These are phyloP conservation scores for Pseudocercospora cruenta DNA, from an alignment of 2,329 filamentous ascomycete species.

Conservation along the genomic window DNA sequence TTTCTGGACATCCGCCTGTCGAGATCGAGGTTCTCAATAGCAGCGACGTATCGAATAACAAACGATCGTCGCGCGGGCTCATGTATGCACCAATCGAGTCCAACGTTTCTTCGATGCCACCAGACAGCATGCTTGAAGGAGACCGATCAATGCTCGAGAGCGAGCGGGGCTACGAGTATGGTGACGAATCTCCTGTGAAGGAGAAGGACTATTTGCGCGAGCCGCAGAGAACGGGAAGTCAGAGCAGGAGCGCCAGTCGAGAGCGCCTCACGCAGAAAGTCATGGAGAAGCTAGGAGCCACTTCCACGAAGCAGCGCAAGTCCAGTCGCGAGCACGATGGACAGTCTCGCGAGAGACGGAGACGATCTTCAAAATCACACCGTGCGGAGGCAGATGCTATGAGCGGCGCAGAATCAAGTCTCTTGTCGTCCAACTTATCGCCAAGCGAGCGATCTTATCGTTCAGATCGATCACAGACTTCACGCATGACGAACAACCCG, in stretches of 20 bases:
- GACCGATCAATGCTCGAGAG: slow-evolving; percentile 55
- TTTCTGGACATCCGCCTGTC: slow-evolving; percentile 70
- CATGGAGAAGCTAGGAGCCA: slow-evolving; percentile 66
- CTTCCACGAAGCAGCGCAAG: slow-evolving; percentile 48
- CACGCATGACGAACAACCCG: slow-evolving; percentile 90
- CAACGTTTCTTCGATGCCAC: slow-evolving; percentile 82
- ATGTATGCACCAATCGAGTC: slow-evolving; percentile 71
- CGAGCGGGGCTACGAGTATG: slow-evolving; percentile 37
- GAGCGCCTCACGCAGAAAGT: slow-evolving; percentile 70
- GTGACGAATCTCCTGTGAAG: slow-evolving; percentile 41
- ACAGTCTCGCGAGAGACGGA: slow-evolving; percentile 35
- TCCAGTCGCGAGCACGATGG: slow-evolving; percentile 39
- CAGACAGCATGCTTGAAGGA: slow-evolving; percentile 70
- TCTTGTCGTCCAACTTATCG: slow-evolving; percentile 61
- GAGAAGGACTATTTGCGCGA: slow-evolving; percentile 54
- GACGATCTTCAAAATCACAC: slow-evolving; percentile 50
- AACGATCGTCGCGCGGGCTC: slow-evolving; percentile 57
- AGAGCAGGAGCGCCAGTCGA: slow-evolving; percentile 67
- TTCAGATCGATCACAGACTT: slow-evolving; percentile 61
- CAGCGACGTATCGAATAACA: slow-evolving; percentile 67
- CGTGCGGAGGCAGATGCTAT: slow-evolving; percentile 56
- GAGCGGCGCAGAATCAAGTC: slow-evolving; percentile 63
- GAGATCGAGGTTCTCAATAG: slow-evolving; percentile 82
- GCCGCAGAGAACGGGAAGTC: slow-evolving; percentile 53
- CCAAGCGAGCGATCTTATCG: slow-evolving; percentile 61